Base-by-base conservation (phyloP, 78 protist genomes). In the Dictyostelium brefeldianum region DNA sequence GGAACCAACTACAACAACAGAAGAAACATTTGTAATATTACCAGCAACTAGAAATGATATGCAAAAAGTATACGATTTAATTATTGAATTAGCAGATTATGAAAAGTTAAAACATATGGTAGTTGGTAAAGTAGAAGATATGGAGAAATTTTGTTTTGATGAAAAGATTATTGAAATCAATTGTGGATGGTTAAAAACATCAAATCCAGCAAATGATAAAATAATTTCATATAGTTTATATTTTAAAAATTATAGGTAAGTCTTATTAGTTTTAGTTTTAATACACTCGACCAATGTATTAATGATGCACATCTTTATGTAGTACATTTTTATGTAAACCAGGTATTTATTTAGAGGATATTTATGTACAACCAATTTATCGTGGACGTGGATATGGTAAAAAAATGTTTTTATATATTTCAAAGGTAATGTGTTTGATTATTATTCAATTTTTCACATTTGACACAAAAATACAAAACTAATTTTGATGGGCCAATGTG, bases 361-460 rank as follows among this genome's bases (percentile, higher is more conserved):
- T 90, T 11, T 90, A 90, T 31, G 56, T 90, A 4, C 73, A 75
- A 31, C 95, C 85, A 48, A 59, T 64, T 36, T 90, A 79, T 36
- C 36, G 95, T 41, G 85, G 77, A 9, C 43, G 75, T 14, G 87
- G 87, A 17, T 74, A 64, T 90, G 95, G 95, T 15, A 90, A 82
- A 57, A 79, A 73, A 29, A 51, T 90, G 71, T 27, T 90, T 9
- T 50, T 82, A 51, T 57, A 75, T 59, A 62, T 90, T 2, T 22
- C 53, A n/a, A 78, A 90, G 43, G 43, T 36, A 36, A 3, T 36
- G 43, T 36, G 43, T 36, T 2, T 36, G 43, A 36, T 36, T 36
- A 36, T 36, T n/a, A n/a, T n/a, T n/a, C n/a, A n/a, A n/a, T n/a
- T n/a, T n/a, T n/a, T n/a, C n/a, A n/a, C n/a, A n/a, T n/a, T n/a